A percentile compares a stretch with the other conserved stretches of the same genome.
phyloP scores from a whole-genome alignment of 2,329 filamentous ascomycete species.

The Cladosporium oxysporum region DNA sequence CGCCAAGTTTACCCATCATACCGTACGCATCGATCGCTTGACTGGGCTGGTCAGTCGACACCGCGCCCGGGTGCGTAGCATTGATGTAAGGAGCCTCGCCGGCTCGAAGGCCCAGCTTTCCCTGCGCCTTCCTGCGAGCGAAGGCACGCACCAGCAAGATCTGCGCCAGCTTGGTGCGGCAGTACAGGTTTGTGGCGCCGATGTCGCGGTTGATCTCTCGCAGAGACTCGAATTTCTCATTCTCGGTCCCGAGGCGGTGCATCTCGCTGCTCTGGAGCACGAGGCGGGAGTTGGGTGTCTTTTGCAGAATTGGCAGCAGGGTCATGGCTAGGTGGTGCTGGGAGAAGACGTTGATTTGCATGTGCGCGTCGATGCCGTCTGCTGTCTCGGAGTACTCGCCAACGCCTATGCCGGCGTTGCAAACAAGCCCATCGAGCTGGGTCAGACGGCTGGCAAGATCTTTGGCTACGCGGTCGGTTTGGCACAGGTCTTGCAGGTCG shows the following conservation, averaged over 20 bases:
- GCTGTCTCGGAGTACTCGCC: conserved; percentile 51
- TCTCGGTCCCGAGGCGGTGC: conserved; percentile 43
- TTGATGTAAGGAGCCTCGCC: conserved; percentile 47
- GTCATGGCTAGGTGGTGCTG: conserved; percentile 53
- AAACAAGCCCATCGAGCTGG: conserved; percentile 50
- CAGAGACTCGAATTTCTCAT: conserved; percentile 46
- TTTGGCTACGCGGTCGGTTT: conserved; percentile 50
- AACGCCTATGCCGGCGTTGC: conserved; percentile 54
- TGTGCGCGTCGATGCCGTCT: conserved; percentile 54
- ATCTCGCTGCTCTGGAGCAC: conserved; percentile 55
- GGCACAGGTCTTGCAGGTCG: conserved; percentile 49
- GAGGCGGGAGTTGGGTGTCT: conserved; percentile 49
- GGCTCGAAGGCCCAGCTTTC: conserved; percentile 38
- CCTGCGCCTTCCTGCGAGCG: conserved; percentile 41
- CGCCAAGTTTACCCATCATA: conserved; percentile 48
- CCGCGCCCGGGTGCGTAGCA: conserved; percentile 52
- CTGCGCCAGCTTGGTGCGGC: conserved; percentile 53
- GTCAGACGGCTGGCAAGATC: conserved; percentile 44
- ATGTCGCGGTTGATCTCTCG: conserved; percentile 54
- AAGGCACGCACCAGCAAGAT: conserved; percentile 50
- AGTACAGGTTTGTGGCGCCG: conserved; percentile 51
- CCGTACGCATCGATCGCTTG: conserved; percentile 56
- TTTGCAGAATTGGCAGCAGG: conserved; percentile 48
- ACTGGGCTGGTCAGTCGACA: conserved; percentile 50
- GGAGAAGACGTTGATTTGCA: conserved; percentile 54